A percentile compares a stretch with the other conserved stretches of the same genome.
Conservation (phyloP, 306 rosid genomes). For the Oemleria cerasiformis region DNA sequence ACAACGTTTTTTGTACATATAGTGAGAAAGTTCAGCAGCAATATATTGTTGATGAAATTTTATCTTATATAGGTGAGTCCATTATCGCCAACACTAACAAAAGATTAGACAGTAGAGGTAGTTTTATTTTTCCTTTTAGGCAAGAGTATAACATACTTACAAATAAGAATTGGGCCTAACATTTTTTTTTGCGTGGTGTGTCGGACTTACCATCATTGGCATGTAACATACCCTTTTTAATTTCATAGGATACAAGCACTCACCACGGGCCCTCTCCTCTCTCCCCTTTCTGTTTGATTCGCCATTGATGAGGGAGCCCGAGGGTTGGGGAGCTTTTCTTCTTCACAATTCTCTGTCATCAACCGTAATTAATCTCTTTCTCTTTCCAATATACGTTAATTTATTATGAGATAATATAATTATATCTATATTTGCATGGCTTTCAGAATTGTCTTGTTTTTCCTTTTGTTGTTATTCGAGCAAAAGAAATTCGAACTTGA, state of each 20-base stretch:
- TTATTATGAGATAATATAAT: too few relatives aligned
- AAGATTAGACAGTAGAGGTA: too few relatives aligned
- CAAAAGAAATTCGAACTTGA: too few relatives aligned
- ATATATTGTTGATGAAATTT: too few relatives aligned
- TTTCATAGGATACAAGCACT: neutral
- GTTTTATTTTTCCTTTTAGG: neutral
- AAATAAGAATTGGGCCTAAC: neutral
- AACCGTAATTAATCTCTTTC: constrained; percentile 2
- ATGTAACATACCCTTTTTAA: neutral
- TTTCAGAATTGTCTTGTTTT: neutral
- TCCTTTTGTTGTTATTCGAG: neutral
- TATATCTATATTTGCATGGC: neutral
- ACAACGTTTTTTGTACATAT: too few relatives aligned
- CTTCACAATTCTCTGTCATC: constrained; percentile 3
- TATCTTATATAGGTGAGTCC: too few relatives aligned
- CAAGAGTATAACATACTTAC: neutral
- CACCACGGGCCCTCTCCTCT: neutral
- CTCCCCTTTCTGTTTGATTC: constrained; percentile 2
- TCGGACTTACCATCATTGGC: neutral
- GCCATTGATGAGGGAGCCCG: constrained; percentile 11
- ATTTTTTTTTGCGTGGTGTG: neutral
- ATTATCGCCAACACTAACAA: too few relatives aligned
- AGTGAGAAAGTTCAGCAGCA: too few relatives aligned
- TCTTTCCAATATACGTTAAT: neutral
- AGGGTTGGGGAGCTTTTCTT: constrained; percentile 1